These are phyloP conservation scores for Monosporascus cannonballus DNA, from an alignment of 2,329 filamentous ascomycete genomes.

Conservation along the genomic window DNA sequence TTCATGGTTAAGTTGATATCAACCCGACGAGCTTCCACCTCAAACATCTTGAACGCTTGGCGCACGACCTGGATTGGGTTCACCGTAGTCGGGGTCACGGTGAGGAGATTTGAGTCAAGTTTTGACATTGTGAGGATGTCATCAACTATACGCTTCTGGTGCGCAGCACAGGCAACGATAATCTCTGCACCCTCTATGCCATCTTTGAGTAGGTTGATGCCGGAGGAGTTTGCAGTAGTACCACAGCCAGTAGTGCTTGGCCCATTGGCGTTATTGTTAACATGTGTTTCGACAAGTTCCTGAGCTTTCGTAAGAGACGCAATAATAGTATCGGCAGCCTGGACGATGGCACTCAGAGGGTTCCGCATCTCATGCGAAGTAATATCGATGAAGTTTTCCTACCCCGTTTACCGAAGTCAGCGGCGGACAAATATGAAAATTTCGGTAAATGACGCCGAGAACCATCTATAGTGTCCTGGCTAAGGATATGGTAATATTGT, in stretches of 20 bases:
- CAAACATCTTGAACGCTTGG: slow-evolving; percentile 68
- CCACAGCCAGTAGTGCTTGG: slow-evolving; percentile 1
- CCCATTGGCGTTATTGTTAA: neutral
- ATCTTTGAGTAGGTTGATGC: slow-evolving; percentile 70
- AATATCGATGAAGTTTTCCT: slow-evolving; percentile 75
- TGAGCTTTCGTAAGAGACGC: slow-evolving; percentile 40
- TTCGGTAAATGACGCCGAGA: neutral
- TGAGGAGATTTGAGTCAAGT: slow-evolving; percentile 61
- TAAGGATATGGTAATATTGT: neutral
- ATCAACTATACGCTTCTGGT: slow-evolving; percentile 66
- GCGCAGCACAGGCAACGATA: slow-evolving; percentile 72
- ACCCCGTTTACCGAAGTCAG: neutral
- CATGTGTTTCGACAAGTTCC: slow-evolving; percentile 26
- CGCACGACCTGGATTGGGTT: slow-evolving; percentile 61
- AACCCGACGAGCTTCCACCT: slow-evolving; percentile 63
- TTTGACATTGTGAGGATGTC: slow-evolving; percentile 61
- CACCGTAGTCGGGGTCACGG: slow-evolving; percentile 62
- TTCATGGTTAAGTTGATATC: slow-evolving; percentile 64
- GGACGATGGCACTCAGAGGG: slow-evolving; percentile 65
- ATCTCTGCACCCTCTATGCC: slow-evolving; percentile 74
- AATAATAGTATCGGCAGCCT: slow-evolving; percentile 67
- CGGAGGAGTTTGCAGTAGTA: slow-evolving; percentile 1
- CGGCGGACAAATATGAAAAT: neutral
- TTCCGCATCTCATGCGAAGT: slow-evolving; percentile 69
- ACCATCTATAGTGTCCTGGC: neutral